These are phyloP conservation scores for Croton setiger DNA, from an alignment of 441 rosid genomes.

Conservation along the genomic window DNA sequence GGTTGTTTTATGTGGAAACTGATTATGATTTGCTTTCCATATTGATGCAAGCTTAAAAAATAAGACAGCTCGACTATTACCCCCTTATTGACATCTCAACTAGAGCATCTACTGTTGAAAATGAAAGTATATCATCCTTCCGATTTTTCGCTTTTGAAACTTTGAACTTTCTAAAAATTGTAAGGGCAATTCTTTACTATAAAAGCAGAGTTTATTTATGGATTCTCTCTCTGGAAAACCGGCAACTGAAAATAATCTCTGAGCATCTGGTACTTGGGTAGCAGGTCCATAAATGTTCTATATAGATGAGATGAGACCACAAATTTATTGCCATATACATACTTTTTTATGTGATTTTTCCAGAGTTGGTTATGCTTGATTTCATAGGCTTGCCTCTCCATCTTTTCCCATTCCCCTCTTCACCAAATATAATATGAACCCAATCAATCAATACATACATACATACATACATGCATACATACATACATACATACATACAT, in stretches of 20 bases:
- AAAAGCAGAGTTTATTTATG: no score
- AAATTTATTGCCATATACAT: neutral
- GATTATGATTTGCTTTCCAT: conserved; percentile 1
- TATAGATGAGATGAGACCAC: no score
- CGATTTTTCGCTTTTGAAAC: neutral
- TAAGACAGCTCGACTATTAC: neutral
- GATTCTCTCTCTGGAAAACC: neutral
- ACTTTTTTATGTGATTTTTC: neutral
- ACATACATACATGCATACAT: no score
- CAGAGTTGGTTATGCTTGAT: neutral
- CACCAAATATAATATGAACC: neutral
- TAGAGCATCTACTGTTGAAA: neutral
- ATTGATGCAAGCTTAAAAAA: neutral
- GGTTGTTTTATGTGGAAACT: conserved; percentile 8
- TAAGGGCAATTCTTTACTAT: no score
- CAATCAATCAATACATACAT: no score
- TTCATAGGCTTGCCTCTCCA: neutral
- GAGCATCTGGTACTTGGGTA: neutral
- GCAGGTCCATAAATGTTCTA: no score
- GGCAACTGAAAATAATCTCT: neutral
- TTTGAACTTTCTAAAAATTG: neutral
- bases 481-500: no score
- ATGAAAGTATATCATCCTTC: neutral
- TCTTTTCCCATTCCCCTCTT: neutral
- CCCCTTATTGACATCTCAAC: no score